phyloP scores from a whole-genome alignment of 1,139 yeast species.

The Pichia sp. region DNA sequence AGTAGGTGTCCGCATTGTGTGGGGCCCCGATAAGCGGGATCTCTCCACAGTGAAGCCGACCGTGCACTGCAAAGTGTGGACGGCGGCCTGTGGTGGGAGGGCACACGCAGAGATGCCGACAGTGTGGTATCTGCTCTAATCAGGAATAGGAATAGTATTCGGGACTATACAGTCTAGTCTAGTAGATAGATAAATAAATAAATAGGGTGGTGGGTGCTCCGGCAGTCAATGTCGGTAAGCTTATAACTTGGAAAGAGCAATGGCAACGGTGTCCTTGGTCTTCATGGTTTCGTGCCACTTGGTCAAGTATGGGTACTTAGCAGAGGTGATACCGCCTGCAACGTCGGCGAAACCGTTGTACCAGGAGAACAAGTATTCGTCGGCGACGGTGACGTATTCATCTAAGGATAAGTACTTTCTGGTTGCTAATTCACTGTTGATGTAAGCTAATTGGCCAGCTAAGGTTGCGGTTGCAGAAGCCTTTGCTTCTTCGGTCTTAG shows the following conservation, averaged over 20 bases:
- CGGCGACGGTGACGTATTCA: conserved; percentile 11
- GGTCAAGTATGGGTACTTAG: conserved; percentile 2
- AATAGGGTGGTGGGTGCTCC: no score
- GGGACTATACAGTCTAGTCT: no score
- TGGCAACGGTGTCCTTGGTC: conserved; percentile 1
- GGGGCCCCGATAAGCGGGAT: no score
- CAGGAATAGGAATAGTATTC: no score
- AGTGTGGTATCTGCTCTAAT: no score
- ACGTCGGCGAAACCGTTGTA: background rate
- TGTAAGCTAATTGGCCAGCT: conserved; percentile 1
- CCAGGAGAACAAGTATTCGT: conserved; percentile 2
- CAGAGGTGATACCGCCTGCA: conserved; percentile 4
- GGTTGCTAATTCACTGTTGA: conserved; percentile 3
- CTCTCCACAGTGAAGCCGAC: no score
- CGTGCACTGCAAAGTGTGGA: no score
- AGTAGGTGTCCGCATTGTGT: no score
- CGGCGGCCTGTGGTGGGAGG: no score
- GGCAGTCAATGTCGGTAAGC: no score
- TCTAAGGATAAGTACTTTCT: conserved; percentile 4
- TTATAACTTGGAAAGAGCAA: conserved; percentile 3
- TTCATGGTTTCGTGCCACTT: conserved; percentile 3
- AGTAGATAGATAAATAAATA: conserved; percentile 1
- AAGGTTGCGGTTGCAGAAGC: background rate
- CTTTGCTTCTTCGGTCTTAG: conserved; percentile 2
- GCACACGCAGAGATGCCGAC: no score